A percentile compares a stretch with the other conserved stretches of the same genome.
Conservation (phyloP, 495 filamentous ascomycete species). For the Cairneyella variabilis region DNA sequence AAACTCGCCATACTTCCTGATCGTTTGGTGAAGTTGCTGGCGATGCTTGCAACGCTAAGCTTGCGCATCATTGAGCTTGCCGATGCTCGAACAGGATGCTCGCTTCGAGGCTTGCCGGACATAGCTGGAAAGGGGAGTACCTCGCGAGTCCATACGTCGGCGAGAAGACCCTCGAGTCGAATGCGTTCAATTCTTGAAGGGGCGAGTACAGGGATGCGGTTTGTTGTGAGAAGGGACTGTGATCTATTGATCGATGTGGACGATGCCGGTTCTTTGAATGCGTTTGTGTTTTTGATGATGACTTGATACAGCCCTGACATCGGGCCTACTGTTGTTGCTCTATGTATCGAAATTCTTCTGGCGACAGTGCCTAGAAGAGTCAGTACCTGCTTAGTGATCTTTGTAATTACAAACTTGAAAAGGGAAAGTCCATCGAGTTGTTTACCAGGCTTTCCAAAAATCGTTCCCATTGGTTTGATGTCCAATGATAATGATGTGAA, state of each 20-base stretch:
- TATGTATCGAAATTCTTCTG: conserved; percentile 76
- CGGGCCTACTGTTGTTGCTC: conserved; percentile 62
- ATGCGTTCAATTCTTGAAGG: conserved; percentile 72
- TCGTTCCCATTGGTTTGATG: conserved; percentile 68
- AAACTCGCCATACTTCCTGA: conserved; percentile 48
- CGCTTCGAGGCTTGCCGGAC: conserved; percentile 57
- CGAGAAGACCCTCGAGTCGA: conserved; percentile 68
- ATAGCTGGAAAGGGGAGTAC: conserved; percentile 84
- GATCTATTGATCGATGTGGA: conserved; percentile 59
- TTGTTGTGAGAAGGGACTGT: conserved; percentile 64
- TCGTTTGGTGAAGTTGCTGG: conserved; percentile 59
- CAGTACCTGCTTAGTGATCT: conserved; percentile 6
- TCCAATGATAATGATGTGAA: conserved; percentile 62
- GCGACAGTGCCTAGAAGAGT: conserved; percentile 54
- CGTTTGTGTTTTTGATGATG: conserved; percentile 86
- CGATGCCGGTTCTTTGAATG: conserved; percentile 51
- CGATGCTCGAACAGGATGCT: conserved; percentile 61
- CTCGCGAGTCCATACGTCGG: conserved; percentile 83
- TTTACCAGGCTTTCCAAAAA: conserved; percentile 62
- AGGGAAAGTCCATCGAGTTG: background rate
- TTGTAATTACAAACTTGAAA: background rate
- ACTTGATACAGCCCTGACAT: conserved; percentile 64
- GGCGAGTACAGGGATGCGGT: conserved; percentile 57
- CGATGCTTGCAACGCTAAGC: conserved; percentile 69
- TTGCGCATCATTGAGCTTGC: conserved; percentile 80